Conservation (phyloP, 768 basidiomycete species). For the Lentinula sp. region DNA sequence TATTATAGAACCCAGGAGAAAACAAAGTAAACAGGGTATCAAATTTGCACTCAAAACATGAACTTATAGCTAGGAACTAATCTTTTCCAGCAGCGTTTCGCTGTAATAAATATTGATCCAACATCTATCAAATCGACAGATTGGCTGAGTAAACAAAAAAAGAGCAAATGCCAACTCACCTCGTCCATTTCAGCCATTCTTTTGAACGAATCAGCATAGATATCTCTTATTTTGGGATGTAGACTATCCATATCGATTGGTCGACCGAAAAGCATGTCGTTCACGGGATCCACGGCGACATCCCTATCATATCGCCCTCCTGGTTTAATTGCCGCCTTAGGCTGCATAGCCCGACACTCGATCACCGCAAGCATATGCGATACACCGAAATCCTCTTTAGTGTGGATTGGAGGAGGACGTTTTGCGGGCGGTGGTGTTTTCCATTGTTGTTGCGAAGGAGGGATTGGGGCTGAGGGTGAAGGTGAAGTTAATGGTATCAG, state of each 20-base stretch:
- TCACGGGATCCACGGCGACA: constrained; percentile 51
- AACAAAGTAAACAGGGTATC: background rate
- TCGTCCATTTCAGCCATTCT: constrained; percentile 78
- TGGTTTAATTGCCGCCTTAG: constrained; percentile 26
- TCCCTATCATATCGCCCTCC: constrained; percentile 20
- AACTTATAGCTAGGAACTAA: background rate
- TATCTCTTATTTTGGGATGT: constrained; percentile 66
- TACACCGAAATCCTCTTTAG: constrained; percentile 84
- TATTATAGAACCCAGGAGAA: background rate
- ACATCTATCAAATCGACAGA: background rate
- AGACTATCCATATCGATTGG: constrained; percentile 53
- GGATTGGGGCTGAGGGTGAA: constrained; percentile 17
- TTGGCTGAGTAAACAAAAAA: background rate
- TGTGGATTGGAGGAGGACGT: constrained; percentile 33
- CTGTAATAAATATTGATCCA: constrained; percentile 4
- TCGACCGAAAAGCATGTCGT: constrained; percentile 68
- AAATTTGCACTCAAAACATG: background rate
- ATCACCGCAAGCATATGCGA: constrained; percentile 85
- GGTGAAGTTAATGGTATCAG: constrained; percentile 33
- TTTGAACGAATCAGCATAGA: constrained; percentile 66
- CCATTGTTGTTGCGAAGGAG: constrained; percentile 15
- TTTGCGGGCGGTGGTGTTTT: constrained; percentile 21
- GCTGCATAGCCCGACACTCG: constrained; percentile 48
- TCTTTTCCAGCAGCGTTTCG: background rate
- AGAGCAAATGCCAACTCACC: constrained; percentile 29